phyloP scores from a whole-genome alignment of 2,329 filamentous ascomycete genomes.

The Hortaea sp. region DNA sequence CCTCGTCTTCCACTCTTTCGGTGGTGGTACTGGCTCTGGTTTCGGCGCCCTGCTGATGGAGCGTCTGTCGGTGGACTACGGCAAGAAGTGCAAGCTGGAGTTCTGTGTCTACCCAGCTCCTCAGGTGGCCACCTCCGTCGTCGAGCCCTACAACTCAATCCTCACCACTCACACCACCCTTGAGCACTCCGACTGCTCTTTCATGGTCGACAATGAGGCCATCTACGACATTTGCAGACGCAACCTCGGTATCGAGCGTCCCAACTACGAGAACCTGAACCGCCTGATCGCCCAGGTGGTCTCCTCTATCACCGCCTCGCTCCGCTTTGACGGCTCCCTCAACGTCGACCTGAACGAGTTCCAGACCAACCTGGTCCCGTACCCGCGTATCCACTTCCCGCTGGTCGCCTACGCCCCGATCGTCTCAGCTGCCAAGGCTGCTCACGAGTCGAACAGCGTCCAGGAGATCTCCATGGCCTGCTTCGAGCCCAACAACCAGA shows the following conservation, averaged over 20 bases:
- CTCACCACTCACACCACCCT: constrained; percentile 97
- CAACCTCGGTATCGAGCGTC: constrained; percentile 93
- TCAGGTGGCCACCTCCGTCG: constrained; percentile 91
- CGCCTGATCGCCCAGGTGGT: constrained; percentile 97
- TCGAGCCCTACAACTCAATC: constrained; percentile 99
- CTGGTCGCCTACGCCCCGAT: constrained; percentile 93
- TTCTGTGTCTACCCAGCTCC: constrained; percentile 99
- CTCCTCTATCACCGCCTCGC: constrained; percentile 94
- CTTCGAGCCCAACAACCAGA: constrained; percentile 99
- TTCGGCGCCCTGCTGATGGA: constrained; percentile 99
- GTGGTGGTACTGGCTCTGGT: constrained; percentile 95
- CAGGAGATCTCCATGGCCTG: constrained; percentile 98
- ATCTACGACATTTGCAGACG: constrained; percentile 99
- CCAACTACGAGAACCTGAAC: constrained; percentile 98
- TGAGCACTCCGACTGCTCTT: constrained; percentile 98
- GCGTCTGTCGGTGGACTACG: constrained; percentile 96
- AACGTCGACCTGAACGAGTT: constrained; percentile 99
- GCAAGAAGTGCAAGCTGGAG: constrained; percentile 99
- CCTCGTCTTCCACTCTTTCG: constrained; percentile 99
- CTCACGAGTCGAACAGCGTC: constrained; percentile 95
- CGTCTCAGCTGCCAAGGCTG: constrained; percentile 87
- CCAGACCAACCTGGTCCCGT: constrained; percentile 99
- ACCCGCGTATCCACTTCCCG: constrained; percentile 98
- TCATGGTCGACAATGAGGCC: constrained; percentile 99
- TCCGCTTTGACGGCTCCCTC: constrained; percentile 95